Evolutionary conservation across 495 filamentous ascomycete genomes (phyloP), one percentile per base, ranked within the genome.

Genomic region (Thermothielavioides terrestris): DNA sequence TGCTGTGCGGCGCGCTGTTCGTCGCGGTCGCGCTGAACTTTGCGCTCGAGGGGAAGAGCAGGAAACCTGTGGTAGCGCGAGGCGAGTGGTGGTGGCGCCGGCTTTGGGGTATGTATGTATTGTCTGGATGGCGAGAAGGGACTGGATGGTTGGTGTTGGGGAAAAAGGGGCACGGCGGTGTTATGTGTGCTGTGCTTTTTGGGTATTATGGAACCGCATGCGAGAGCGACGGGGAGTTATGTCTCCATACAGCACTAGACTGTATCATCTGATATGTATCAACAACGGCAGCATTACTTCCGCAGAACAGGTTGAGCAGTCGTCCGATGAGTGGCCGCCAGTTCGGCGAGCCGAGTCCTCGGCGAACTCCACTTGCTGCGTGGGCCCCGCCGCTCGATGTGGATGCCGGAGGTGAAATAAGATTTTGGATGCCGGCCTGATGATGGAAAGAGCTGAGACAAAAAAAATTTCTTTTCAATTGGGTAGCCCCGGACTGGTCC

Each of bases 1-100:
- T 84, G n/a, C 70, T 98, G n/a, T 90, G 87, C 50, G 50, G 70
- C 11, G 77, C 83, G 21, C 67, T 98, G 43, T 75, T 94, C 15
- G 70, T 74, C 0, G 84, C 89, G 7, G 77, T 95, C 23, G 70
- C 77, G 23, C 59, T 94, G 31, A 94, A 90, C 65, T 92, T 94
- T 71, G 86, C 66, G 36, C 79, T 80, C 52, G 75, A 84, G 46
- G 71, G 71, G 38, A 61, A 54, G 14, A 61, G 61, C 5, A 61
- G 69, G 41, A 43, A 34, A n/a, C 4, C 17, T 72, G 2, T 74
- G 71, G 71, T 76, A 31, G 15, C 3, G n/a, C n/a, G n/a, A 14
- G 9, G 14, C 34, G 14, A 11, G 5, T 28, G 18, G 41, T n/a
- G n/a, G n/a, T n/a, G n/a, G n/a, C n/a, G n/a, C n/a, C n/a, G n/a